Base-by-base conservation (phyloP, 2,329 filamentous ascomycete species). In the Raffaelea ambrosiae region DNA sequence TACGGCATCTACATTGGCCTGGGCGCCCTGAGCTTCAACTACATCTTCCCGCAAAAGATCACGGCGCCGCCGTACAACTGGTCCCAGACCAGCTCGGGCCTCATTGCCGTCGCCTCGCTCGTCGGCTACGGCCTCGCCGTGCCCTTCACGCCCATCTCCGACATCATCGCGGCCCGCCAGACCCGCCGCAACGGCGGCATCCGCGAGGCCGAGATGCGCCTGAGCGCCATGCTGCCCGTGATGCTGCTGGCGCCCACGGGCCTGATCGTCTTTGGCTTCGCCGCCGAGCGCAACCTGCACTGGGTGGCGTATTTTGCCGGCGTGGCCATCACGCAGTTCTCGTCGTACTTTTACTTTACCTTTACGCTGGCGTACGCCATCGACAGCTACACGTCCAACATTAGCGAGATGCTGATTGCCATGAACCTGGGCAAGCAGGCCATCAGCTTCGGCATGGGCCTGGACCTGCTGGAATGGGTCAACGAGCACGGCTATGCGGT, bases 351-450 rank as follows among this genome's bases (percentile, higher is more conserved):
- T 54, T 78, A 69, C 59, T 77, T 77, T 58, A 73, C 70, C 14
- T 77, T 80, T 55, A 74, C 76, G 11, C 66, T 83, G 9, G 77
- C 77, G 3, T 81, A 82, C 55, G 76, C 77, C 1, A 72, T 81
- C 35, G 77, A 81, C 57, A 73, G 69, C 46, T 78, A 81, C 59
- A 73, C 71, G 19, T 66, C 71, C 31, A 77, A 80, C 53, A 74
- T 76, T n/a, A 73, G 71, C 21, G 77, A 81, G 62, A 80, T 81
- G 77, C 67, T 81, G 11, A 81, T 77, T 51, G 73, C 73, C 3
- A 77, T 77, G 68, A 76, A 76, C 53, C 57, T 77, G n/a, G 74
- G 74, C 11, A 77, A 77, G 57, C 73, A 77, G 59, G 71, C 73
- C 3, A 74, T 77, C 45, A 73, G 68, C 48, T 77, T 77, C 51